phyloP scores from a whole-genome alignment of 352 stramenopile species.

The Elongisporangium senticosum region DNA sequence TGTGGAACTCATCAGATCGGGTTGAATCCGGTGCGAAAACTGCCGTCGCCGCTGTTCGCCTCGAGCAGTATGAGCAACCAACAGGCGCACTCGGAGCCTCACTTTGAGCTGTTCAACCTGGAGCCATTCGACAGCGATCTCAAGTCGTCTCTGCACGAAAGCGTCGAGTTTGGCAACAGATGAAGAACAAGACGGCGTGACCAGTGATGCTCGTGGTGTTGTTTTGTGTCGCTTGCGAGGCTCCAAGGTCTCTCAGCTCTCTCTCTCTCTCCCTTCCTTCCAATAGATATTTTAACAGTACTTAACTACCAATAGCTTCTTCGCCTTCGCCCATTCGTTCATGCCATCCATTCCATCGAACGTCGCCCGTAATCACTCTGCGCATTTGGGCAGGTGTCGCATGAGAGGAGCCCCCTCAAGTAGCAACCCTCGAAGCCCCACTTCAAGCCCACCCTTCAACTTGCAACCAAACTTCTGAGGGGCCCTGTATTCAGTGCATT shows the following conservation, averaged over 20 bases:
- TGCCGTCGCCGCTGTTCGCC: constrained; percentile 3
- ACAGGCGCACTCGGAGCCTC: constrained; percentile 5
- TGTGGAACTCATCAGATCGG: constrained; percentile 1
- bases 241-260: no score
- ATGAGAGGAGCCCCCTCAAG: not conserved
- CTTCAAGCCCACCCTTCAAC: not conserved
- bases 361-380: not conserved
- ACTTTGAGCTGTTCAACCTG: constrained; percentile 17
- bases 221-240: not conserved
- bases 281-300: not conserved
- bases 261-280: not conserved
- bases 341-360: not conserved
- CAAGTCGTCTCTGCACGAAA: constrained; percentile 12
- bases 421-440: not conserved
- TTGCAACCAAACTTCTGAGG: not conserved
- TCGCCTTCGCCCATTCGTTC: no score
- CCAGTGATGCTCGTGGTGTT: constrained; percentile 1
- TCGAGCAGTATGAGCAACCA: not conserved
- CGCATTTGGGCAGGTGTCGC: not conserved
- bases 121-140: constrained; percentile 16
- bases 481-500: not conserved
- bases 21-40: constrained; percentile 6
- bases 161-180: constrained; percentile 16
- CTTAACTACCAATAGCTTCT: not conserved
- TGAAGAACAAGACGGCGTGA: constrained; percentile 2